Base-by-base conservation (phyloP, 2,329 filamentous ascomycete species). In the Lizonia empirigonia region DNA sequence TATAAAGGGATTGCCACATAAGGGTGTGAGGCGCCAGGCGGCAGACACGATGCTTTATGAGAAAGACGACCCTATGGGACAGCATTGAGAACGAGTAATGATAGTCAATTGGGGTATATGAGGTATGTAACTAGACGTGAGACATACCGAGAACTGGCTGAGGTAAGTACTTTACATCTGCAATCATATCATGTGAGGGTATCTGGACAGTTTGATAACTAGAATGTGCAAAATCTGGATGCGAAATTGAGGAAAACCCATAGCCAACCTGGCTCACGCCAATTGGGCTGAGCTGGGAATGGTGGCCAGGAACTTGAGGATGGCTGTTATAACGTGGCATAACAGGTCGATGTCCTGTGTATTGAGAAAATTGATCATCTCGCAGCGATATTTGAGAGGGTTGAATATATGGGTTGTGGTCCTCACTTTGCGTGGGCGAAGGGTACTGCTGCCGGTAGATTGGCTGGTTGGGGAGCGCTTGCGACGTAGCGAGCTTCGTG, bases 101-200 rank as follows among this genome's bases (percentile, higher is more conserved):
- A 67, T 67, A 64, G 53, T 67, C 58, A n/a, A 63, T 65, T 69
- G 63, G 62, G 60, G 59, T 66, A 64, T 69, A 62, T 44, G 57
- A 62, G 53, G 60, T 64, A 60, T 62, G 53, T 63, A 67, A 70
- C 68, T 71, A 73, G 61, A 73, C 64, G 65, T 66, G 70, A 64
- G 69, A 73, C 70, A 72, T 73, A 73, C 70, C 69, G 57, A 71
- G 69, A 60, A 68, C 65, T 64, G 67, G 68, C 53, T 70, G 68
- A 49, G 67, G 64, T 63, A 72, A 64, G 65, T 71, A 71, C 51
- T 70, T 70, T 67, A 70, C 69, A 69, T 71, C 65, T 51, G 63
- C 54, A 54, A 55, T 62, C 37, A 65, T 55, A 64, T 71, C 62
- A 70, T 69, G 62, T 53, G 61, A 57, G 61, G 69, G 68, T 67